Conservation (phyloP, 352 stramenopile species). For the Peronospora farinosa region DNA sequence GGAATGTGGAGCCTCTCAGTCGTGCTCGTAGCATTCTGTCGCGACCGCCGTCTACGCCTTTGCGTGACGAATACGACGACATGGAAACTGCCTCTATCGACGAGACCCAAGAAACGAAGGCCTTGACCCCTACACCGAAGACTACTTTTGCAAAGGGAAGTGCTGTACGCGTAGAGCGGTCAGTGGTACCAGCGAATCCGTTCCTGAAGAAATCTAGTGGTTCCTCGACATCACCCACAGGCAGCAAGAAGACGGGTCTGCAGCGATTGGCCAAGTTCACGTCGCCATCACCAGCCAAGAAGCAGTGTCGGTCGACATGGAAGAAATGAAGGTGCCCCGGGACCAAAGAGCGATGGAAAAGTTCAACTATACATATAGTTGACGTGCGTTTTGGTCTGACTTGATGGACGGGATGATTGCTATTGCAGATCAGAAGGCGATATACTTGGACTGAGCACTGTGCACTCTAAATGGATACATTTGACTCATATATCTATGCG, state of each 20-base stretch:
- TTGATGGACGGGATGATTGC: background rate
- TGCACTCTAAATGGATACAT: too few relatives aligned
- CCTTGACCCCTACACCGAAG: slow-evolving; percentile 7
- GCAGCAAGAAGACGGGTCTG: slow-evolving; percentile 43
- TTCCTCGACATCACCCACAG: slow-evolving; percentile 12
- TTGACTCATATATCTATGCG: too few relatives aligned
- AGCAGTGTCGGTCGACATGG: slow-evolving; percentile 29
- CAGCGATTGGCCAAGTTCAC: slow-evolving; percentile 61
- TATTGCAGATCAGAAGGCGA: too few relatives aligned
- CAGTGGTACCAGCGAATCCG: slow-evolving; percentile 56
- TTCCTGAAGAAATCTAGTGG: slow-evolving; percentile 56
- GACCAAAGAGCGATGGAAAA: too few relatives aligned
- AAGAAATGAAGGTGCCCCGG: slow-evolving; percentile 21
- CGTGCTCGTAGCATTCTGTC: slow-evolving; percentile 33
- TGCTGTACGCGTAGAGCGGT: slow-evolving; percentile 27
- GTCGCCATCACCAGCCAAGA: slow-evolving; percentile 42
- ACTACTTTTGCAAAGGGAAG: slow-evolving; percentile 9
- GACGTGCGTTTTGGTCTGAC: too few relatives aligned
- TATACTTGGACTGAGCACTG: too few relatives aligned
- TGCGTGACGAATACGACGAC: slow-evolving; percentile 12
- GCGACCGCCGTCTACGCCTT: slow-evolving; percentile 22
- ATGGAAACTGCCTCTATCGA: slow-evolving; percentile 13
- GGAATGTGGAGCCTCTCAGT: slow-evolving; percentile 30
- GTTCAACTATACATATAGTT: too few relatives aligned
- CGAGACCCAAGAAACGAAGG: slow-evolving; percentile 10